phyloP scores from a whole-genome alignment of 805 yeast species.

The Pichia cephalocereana region DNA sequence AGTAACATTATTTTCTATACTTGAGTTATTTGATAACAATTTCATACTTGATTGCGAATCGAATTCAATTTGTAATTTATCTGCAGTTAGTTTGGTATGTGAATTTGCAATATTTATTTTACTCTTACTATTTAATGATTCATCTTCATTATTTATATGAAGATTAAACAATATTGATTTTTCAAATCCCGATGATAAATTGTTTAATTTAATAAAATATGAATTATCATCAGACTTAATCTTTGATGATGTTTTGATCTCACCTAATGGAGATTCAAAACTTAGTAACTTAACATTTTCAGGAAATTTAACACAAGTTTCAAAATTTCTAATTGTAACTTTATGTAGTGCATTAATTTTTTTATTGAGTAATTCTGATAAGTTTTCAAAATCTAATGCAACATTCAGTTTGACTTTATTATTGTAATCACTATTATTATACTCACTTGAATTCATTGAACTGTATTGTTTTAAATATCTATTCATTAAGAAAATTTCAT shows the following conservation, averaged over 20 bases:
- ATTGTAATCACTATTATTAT: not conserved
- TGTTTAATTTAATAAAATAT: constrained; percentile 8
- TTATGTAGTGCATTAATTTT: constrained; percentile 14
- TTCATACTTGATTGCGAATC: not conserved
- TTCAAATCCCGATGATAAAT: constrained; percentile 16
- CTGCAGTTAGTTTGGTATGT: not conserved
- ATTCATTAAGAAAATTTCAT: constrained; percentile 15
- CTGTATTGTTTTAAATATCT: constrained; percentile 5
- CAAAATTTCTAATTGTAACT: constrained; percentile 13
- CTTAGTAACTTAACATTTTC: constrained; percentile 14
- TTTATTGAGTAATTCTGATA: constrained; percentile 5
- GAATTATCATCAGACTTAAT: not conserved
- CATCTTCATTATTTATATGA: constrained; percentile 13
- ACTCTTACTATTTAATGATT: constrained; percentile 2
- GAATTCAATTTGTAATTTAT: constrained; percentile 1
- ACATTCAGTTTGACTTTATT: constrained; percentile 12
- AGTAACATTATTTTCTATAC: constrained; percentile 11
- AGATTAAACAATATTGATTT: constrained; percentile 19
- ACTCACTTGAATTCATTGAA: not conserved
- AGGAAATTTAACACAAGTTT: constrained; percentile 10
- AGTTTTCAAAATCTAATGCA: constrained; percentile 17
- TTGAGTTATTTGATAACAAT: not conserved
- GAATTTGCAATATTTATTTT: constrained; percentile 1
- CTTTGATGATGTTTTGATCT: constrained; percentile 1
- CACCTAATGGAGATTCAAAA: constrained; percentile 10